Conservation (phyloP, 768 basidiomycete species). For the Lactarius hatsudake region DNA sequence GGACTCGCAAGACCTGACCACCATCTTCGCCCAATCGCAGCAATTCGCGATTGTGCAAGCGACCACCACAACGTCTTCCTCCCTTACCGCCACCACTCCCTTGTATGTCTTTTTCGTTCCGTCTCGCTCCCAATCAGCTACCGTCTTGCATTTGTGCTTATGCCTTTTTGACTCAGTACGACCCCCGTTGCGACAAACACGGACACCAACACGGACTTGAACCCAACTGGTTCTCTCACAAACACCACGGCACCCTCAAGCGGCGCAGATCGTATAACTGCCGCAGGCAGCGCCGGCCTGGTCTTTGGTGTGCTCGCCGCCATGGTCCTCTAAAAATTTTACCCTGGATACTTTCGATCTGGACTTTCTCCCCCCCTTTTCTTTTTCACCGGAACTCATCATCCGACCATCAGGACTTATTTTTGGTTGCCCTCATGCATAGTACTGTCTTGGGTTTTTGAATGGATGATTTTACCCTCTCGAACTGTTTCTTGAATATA, state of each 20-base stretch:
- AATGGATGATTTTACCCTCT: constrained; percentile 6
- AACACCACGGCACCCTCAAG: constrained; percentile 5
- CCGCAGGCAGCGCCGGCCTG: constrained; percentile 12
- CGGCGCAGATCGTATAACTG: constrained; percentile 14
- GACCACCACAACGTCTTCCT: constrained; percentile 23
- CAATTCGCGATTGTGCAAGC: constrained; percentile 51
- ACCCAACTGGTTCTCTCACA: constrained; percentile 16
- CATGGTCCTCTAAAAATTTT: constrained; percentile 15
- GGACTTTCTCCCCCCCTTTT: not conserved
- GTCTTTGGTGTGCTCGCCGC: constrained; percentile 20
- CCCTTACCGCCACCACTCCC: not conserved
- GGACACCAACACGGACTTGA: constrained; percentile 1
- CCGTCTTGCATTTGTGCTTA: not conserved
- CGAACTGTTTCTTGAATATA: constrained; percentile 7
- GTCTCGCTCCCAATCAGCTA: not conserved
- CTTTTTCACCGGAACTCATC: not conserved
- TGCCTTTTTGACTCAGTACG: not conserved
- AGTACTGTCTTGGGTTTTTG: not conserved
- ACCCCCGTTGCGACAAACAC: not conserved
- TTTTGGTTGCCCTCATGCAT: not conserved
- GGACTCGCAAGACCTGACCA: constrained; percentile 43
- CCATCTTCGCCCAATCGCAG: constrained; percentile 69
- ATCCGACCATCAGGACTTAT: not conserved
- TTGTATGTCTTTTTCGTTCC: not conserved
- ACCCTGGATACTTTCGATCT: not conserved